A percentile compares a stretch with the other conserved stretches of the same genome.
Evolutionary conservation across 495 filamentous ascomycete species (phyloP).

Genomic region (Penicillium egyptiacum): DNA sequence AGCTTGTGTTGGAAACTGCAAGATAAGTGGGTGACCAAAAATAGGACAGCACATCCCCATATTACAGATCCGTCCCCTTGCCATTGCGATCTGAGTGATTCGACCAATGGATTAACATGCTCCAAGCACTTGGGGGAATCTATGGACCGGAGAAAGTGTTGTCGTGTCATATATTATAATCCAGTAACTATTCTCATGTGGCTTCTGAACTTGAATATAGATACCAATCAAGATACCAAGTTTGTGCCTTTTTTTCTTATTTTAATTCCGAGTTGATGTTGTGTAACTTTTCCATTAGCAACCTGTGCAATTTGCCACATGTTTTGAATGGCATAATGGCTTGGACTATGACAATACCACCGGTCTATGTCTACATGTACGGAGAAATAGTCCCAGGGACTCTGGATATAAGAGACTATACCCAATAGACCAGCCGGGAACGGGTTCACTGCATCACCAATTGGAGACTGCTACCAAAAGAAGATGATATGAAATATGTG

Average conservation of each 20-base stretch:
- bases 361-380: no score
- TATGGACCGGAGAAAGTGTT: background rate
- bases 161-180: background rate
- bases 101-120: background rate
- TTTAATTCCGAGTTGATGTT: background rate
- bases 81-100: background rate
- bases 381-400: no score
- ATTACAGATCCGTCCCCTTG: background rate
- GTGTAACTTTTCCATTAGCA: no score
- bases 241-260: background rate
- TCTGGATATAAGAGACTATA: background rate
- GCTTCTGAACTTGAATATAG: background rate
- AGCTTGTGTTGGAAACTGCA: background rate
- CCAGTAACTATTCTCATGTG: background rate
- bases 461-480: background rate
- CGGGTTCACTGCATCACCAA: background rate
- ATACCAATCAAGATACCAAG: slow-evolving; percentile 8
- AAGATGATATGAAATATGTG: background rate
- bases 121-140: no score
- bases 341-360: background rate
- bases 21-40: background rate
- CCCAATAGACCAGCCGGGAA: background rate
- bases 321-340: no score
- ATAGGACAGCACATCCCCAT: background rate
- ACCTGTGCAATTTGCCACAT: no score